These are phyloP conservation scores for Hemileccinum rubropunctum DNA, from an alignment of 768 basidiomycete species.

Conservation along the genomic window DNA sequence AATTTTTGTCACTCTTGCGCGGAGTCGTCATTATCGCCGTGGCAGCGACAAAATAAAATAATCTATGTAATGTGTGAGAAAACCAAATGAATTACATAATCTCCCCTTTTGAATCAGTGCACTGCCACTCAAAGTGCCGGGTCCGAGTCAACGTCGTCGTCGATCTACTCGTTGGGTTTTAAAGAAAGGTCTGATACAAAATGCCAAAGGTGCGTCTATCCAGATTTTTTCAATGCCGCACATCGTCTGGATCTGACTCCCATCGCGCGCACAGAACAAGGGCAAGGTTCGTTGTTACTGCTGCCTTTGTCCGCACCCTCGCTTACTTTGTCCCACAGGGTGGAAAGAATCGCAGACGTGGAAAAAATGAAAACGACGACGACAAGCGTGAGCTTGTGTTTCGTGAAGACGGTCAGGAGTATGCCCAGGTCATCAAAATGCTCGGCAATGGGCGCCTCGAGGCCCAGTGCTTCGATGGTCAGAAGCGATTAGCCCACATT, in stretches of 20 bases:
- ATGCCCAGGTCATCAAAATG: conserved; percentile 98
- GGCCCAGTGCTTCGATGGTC: conserved; percentile 96
- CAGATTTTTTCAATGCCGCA: no score
- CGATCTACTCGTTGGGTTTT: not conserved
- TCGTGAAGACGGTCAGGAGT: conserved; percentile 98
- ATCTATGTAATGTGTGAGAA: no score
- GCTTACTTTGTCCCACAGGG: conserved; percentile 53
- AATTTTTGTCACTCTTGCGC: no score
- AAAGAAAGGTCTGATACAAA: not conserved
- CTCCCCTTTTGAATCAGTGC: not conserved
- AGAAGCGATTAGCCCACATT: conserved; percentile 96
- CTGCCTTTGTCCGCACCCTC: not conserved
- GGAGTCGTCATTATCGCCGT: no score
- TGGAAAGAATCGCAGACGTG: conserved; percentile 98
- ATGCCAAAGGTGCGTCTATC: conserved; percentile 26
- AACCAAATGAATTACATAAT: not conserved
- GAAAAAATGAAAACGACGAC: conserved; percentile 99
- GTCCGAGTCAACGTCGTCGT: not conserved
- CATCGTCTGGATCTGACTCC: not conserved
- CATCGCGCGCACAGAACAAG: conserved; percentile 21
- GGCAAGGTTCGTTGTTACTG: conserved; percentile 21
- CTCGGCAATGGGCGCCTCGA: conserved; percentile 96
- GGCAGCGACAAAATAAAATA: no score
- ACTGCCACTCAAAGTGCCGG: conserved; percentile 8
- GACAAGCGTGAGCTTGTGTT: conserved; percentile 99